A percentile compares a stretch with the other conserved stretches of the same genome.
Conservation (phyloP, 345 rosid genomes). For the Draba incana region DNA sequence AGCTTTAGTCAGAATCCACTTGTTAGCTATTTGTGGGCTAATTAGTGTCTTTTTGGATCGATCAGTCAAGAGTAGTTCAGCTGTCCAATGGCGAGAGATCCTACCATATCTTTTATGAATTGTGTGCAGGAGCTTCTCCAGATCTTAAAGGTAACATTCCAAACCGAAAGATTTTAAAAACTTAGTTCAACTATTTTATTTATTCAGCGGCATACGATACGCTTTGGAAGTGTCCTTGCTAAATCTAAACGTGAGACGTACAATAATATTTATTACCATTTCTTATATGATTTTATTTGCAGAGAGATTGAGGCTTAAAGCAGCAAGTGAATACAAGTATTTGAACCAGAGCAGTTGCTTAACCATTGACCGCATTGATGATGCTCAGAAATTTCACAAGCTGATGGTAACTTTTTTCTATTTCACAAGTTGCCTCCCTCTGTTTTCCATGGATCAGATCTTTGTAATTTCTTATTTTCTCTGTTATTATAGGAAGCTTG, state of each 20-base stretch:
- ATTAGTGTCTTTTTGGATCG: conserved; percentile 46
- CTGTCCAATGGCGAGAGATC: conserved; percentile 80
- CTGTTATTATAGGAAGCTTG: conserved; percentile 62
- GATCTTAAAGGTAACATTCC: conserved; percentile 66
- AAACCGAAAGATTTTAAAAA: conserved; percentile 6
- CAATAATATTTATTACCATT: background rate
- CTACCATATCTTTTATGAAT: conserved; percentile 82
- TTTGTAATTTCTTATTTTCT: conserved; percentile 8
- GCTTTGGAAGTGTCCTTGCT: conserved; percentile 6
- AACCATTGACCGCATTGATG: conserved; percentile 68
- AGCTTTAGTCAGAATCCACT: conserved; percentile 31
- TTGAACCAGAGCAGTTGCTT: conserved; percentile 86
- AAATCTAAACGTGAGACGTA: too few relatives aligned
- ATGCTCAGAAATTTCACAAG: conserved; percentile 59
- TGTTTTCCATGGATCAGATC: background rate
- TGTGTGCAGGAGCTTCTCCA: conserved; percentile 90
- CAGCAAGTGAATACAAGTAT: conserved; percentile 74
- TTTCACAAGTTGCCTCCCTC: background rate
- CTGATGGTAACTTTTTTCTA: conserved; percentile 57
- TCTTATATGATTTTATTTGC: conserved; percentile 39
- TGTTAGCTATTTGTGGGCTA: conserved; percentile 31
- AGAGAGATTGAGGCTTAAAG: conserved; percentile 78
- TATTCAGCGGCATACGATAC: background rate
- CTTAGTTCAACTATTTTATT: background rate
- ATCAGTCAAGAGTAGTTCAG: conserved; percentile 92